Base-by-base conservation (phyloP, 805 yeast species). In the Kazachstania viticola region DNA sequence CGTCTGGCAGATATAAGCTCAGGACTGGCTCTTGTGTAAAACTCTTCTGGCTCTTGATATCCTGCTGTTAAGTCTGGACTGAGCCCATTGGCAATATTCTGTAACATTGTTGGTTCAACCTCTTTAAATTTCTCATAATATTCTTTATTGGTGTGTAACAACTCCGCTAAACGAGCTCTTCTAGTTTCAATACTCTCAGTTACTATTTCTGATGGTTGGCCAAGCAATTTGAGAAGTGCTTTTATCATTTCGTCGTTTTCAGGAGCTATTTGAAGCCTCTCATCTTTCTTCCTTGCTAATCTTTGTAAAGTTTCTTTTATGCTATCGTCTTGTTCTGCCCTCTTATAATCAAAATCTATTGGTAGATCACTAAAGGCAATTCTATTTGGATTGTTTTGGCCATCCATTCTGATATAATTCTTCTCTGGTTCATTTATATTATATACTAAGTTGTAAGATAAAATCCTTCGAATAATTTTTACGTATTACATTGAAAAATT, bases 21-120 rank as follows among this genome's bases (percentile, higher is more conserved):
- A 3, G 56, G 59, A 0, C 69, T 54, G 0, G 93, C 95, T 0
- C 93, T 94, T 0, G 95, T 84, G 46, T 74, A 84, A 47, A 79
- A 85, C 37, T 84, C 94, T 11, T 81, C 78, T 8, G 73, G 77
- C 1, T 65, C 75, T 3, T 60, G 71, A 1, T 56, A 66, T 1
- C 54, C 68, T 5, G 51, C 62, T 1, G 45, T 57, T 3, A 41
- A 54, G 3, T 37, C 56, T 3, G 39, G 53, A 11, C 32, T 45
- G 8, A 35, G 53, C 12, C 32, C 40, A n/a, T 29, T n/a, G n/a
- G n/a, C n/a, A n/a, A n/a, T n/a, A n/a, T n/a, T n/a, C n/a, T n/a
- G n/a, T n/a, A n/a, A n/a, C n/a, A n/a, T n/a, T n/a, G n/a, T n/a
- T n/a, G n/a, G n/a, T n/a, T n/a, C 39, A 15, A 29, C 34, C 14